These are phyloP conservation scores for Cubamyces lactineus DNA, from an alignment of 768 basidiomycete species.

Conservation along the genomic window DNA sequence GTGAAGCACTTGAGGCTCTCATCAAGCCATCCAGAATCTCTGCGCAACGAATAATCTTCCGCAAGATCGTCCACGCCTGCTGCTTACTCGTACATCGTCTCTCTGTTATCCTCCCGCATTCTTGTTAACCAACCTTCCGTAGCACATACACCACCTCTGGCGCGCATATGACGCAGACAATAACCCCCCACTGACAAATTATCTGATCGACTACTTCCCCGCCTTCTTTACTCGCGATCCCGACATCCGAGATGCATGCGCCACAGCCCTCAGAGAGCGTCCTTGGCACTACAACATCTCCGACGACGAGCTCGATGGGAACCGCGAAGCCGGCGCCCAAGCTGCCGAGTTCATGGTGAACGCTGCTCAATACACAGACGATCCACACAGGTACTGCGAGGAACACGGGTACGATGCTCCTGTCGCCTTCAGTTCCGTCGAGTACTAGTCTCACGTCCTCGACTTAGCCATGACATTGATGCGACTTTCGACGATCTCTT, in stretches of 20 bases:
- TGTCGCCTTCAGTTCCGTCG: neutral
- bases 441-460: neutral
- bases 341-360: conserved; percentile 19
- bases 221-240: conserved; percentile 11
- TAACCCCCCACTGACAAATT: neutral
- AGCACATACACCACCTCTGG: conserved; percentile 25
- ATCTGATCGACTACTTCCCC: conserved; percentile 19
- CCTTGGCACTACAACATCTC: conserved; percentile 20
- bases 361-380: conserved; percentile 15
- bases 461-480: neutral
- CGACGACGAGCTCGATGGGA: conserved; percentile 10
- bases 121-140: neutral
- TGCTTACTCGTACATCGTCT: conserved; percentile 18
- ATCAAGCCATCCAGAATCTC: neutral
- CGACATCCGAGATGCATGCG: conserved; percentile 4
- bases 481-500: conserved; percentile 15
- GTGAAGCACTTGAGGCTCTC: conserved; percentile 2
- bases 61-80: conserved; percentile 18
- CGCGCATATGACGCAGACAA: conserved; percentile 6
- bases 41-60: conserved; percentile 19
- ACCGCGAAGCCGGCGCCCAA: neutral
- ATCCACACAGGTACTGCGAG: conserved; percentile 17
- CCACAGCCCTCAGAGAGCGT: neutral
- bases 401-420: conserved; percentile 9
- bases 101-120: neutral